Conservation (phyloP, 352 stramenopile species). For the Phytophthora lateralis region DNA sequence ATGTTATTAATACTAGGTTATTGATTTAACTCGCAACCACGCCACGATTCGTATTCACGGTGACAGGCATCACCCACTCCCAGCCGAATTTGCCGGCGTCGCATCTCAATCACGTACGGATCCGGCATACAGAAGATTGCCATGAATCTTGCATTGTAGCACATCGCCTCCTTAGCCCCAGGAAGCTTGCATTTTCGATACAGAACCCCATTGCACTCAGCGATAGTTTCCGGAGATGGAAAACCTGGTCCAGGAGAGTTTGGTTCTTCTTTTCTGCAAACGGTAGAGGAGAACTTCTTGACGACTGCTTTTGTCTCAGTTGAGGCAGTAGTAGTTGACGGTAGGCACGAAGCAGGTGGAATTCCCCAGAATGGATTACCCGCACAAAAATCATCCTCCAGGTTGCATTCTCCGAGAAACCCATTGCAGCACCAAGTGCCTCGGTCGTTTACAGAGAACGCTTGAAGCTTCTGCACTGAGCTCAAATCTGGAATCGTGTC, state of each 20-base stretch:
- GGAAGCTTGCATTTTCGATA: constrained; percentile 24
- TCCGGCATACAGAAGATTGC: constrained; percentile 24
- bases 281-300: constrained; percentile 12
- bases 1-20: too few relatives aligned
- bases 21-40: not conserved
- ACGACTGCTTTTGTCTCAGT: constrained; percentile 1
- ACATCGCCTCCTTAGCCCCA: constrained; percentile 16
- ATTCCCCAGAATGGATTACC: constrained; percentile 2
- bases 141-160: constrained; percentile 35
- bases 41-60: constrained; percentile 22
- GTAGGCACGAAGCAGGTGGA: constrained; percentile 6
- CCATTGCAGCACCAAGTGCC: constrained; percentile 35
- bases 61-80: constrained; percentile 27
- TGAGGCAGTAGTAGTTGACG: not conserved
- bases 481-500: constrained; percentile 19
- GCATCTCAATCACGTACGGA: constrained; percentile 28
- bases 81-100: constrained; percentile 23
- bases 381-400: constrained; percentile 10
- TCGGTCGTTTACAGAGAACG: constrained; percentile 7
- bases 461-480: constrained; percentile 12
- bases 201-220: constrained; percentile 33
- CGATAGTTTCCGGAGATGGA: constrained; percentile 11
- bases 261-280: constrained; percentile 10
- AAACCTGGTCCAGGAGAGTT: not conserved
- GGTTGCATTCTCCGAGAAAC: constrained; percentile 26